phyloP scores from a whole-genome alignment of 1,139 yeast genomes.

The Kodamaea fungicola region DNA sequence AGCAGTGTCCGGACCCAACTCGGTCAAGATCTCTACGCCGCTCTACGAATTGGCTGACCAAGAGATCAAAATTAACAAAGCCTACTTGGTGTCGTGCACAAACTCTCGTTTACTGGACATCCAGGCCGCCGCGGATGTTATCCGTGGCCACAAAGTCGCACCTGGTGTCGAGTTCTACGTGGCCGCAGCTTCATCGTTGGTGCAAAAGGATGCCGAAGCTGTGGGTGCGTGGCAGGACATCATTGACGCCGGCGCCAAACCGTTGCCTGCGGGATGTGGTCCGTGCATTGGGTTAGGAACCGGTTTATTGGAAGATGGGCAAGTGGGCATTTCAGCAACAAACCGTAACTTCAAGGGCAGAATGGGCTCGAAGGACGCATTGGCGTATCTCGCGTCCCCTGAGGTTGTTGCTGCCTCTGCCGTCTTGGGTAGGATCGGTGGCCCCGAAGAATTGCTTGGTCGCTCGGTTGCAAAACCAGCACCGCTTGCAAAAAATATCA shows the following conservation, averaged over 20 bases:
- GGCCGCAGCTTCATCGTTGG: slow-evolving; percentile 94
- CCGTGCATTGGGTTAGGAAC: slow-evolving; percentile 98
- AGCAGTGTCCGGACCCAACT: slow-evolving; percentile 92
- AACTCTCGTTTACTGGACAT: slow-evolving; percentile 91
- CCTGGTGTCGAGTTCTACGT: slow-evolving; percentile 90
- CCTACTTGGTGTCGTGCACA: slow-evolving; percentile 96
- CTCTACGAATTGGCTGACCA: slow-evolving; percentile 70
- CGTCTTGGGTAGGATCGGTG: slow-evolving; percentile 85
- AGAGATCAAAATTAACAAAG: slow-evolving; percentile 81
- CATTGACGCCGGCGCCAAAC: slow-evolving; percentile 88
- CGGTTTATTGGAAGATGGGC: slow-evolving; percentile 90
- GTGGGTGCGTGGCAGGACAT: slow-evolving; percentile 90
- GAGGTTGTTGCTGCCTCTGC: slow-evolving; percentile 99
- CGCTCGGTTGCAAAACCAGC: slow-evolving; percentile 42
- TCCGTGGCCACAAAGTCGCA: slow-evolving; percentile 77
- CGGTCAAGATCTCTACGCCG: slow-evolving; percentile 85
- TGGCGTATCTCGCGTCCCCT: slow-evolving; percentile 95
- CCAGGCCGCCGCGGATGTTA: slow-evolving; percentile 88
- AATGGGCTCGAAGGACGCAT: slow-evolving; percentile 96
- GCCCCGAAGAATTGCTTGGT: slow-evolving; percentile 82
- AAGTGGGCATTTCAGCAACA: slow-evolving; percentile 97
- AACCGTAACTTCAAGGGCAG: slow-evolving; percentile 98
- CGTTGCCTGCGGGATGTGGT: slow-evolving; percentile 98
- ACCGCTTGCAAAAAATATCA: slow-evolving; percentile 48
- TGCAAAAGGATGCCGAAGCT: slow-evolving; percentile 87